A percentile compares a stretch with the other conserved stretches of the same genome.
Conservation (phyloP, 2,329 filamentous ascomycete genomes). For the Apiospora kogelbergensis region DNA sequence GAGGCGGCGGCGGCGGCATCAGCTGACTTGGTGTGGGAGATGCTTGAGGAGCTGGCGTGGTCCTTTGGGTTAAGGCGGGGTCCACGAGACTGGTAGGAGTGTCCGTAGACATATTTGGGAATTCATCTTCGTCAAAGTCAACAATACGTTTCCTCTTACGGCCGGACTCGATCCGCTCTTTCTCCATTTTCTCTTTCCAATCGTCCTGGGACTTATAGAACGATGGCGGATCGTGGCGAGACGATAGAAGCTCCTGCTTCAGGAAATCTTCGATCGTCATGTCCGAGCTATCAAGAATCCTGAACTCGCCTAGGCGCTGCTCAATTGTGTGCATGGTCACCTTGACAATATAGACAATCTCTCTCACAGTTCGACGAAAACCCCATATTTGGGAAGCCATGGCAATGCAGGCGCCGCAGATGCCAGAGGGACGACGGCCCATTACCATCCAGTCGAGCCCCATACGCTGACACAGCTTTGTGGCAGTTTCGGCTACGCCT, state of each 20-base stretch:
- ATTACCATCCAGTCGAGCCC: conserved; percentile 96
- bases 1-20: conserved; percentile 31
- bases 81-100: conserved; percentile 15
- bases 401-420: conserved; percentile 91
- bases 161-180: conserved; percentile 38
- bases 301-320: conserved; percentile 89
- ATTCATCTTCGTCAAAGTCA: conserved; percentile 34
- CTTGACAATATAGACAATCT: conserved; percentile 98
- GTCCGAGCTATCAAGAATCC: conserved; percentile 77
- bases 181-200: conserved; percentile 53
- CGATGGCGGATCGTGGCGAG: conserved; percentile 76
- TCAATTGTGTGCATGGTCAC: conserved; percentile 92
- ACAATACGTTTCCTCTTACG: conserved; percentile 46
- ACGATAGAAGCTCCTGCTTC: conserved; percentile 69
- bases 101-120: conserved; percentile 14
- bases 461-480: conserved; percentile 88
- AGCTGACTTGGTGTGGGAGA: conserved; percentile 19
- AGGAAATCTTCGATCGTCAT: conserved; percentile 88
- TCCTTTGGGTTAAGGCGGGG: conserved; percentile 19
- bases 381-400: conserved; percentile 98
- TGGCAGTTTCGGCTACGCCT: conserved; percentile 84
- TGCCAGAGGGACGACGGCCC: conserved; percentile 87
- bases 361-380: conserved; percentile 85
- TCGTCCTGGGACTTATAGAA: conserved; percentile 68
- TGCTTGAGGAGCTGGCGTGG: background rate